phyloP scores from a whole-genome alignment of 192 early-diverging fungal genomes.

The Coemansia sp. region DNA sequence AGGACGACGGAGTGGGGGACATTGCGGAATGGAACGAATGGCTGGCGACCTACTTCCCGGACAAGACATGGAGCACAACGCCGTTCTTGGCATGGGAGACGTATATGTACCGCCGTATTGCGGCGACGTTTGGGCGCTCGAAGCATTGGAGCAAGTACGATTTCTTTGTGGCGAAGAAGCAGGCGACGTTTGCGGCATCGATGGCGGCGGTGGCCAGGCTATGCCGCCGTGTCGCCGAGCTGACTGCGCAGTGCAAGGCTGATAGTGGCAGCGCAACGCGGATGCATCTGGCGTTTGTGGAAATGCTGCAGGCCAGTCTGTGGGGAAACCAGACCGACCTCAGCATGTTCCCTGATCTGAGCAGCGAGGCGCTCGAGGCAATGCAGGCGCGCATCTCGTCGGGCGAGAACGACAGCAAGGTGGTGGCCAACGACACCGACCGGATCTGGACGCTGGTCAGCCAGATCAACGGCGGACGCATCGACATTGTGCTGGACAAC shows the following conservation, averaged over 20 bases:
- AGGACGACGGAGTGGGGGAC: conserved; percentile 58
- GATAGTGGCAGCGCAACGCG: conserved; percentile 14
- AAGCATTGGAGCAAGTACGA: conserved; percentile 69
- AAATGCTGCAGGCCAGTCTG: conserved; percentile 71
- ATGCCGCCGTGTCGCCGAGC: conserved; percentile 57
- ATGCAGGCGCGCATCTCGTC: conserved; percentile 61
- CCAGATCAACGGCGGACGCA: conserved; percentile 55
- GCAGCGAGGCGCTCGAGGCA: conserved; percentile 64
- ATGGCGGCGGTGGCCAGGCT: conserved; percentile 65
- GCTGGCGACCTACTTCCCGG: conserved; percentile 56
- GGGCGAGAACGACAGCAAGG: conserved; percentile 52
- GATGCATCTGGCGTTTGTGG: conserved; percentile 60
- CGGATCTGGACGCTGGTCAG: conserved; percentile 62
- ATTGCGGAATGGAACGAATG: conserved; percentile 65
- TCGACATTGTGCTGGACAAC: conserved; percentile 92
- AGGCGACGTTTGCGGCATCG: conserved; percentile 67
- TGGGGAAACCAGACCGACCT: conserved; percentile 93
- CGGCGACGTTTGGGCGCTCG: conserved; percentile 57
- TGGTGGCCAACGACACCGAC: conserved; percentile 74
- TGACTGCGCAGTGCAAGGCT: conserved; percentile 23
- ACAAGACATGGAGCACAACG: conserved; percentile 68
- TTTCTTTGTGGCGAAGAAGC: conserved; percentile 70
- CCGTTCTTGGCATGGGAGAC: conserved; percentile 86
- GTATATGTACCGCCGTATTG: conserved; percentile 77
- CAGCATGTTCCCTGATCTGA: conserved; percentile 73